Evolutionary conservation across 345 rosid species (phyloP).

Genomic region (Populus davidiana): DNA sequence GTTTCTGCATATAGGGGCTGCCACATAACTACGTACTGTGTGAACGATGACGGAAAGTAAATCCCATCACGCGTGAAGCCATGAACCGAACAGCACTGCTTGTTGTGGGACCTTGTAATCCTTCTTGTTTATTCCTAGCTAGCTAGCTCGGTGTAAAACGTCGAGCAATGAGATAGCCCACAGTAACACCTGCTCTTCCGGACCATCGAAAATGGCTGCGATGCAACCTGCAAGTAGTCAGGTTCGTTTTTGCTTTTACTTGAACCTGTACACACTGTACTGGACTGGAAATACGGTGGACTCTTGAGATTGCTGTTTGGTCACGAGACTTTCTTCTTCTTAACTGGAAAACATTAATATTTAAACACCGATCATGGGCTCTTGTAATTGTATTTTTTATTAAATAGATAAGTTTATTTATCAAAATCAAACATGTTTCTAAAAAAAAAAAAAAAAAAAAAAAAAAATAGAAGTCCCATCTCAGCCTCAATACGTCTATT

Average conservation of each 20-base stretch:
- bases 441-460: too few species aligned
- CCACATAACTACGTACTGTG: background rate
- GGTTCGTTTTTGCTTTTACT: background rate
- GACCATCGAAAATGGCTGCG: background rate
- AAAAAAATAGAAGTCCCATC: too few species aligned
- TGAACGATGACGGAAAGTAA: background rate
- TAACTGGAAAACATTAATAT: too few species aligned
- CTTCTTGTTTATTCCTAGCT: too few species aligned
- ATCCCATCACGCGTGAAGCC: background rate
- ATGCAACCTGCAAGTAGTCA: background rate
- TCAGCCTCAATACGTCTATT: too few species aligned
- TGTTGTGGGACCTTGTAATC: too few species aligned
- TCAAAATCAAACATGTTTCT: too few species aligned
- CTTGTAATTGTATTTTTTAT: too few species aligned
- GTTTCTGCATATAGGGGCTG: background rate
- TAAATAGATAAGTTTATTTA: too few species aligned
- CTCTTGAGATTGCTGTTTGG: background rate
- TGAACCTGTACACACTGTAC: background rate
- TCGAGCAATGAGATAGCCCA: background rate
- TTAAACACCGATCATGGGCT: too few species aligned
- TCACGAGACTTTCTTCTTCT: background rate
- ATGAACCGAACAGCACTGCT: background rate
- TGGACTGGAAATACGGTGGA: background rate
- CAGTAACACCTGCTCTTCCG: background rate
- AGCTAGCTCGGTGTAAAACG: background rate